These are phyloP conservation scores for Beauveria brongniartii DNA, from an alignment of 2,329 filamentous ascomycete genomes.

Conservation along the genomic window DNA sequence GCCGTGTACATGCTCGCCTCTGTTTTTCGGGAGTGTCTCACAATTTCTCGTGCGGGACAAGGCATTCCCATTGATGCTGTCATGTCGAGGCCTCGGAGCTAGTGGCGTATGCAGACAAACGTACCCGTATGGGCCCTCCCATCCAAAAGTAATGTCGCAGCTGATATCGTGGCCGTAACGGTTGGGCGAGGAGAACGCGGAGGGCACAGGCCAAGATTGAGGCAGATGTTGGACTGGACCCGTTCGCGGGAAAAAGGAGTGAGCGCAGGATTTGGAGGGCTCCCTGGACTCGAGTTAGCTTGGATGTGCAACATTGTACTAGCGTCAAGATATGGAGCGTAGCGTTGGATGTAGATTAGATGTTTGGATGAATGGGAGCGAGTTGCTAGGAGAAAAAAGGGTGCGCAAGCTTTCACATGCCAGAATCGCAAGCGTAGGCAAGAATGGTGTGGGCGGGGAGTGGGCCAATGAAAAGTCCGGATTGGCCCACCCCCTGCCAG, in stretches of 20 bases:
- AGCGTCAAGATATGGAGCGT: not conserved
- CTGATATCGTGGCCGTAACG: not conserved
- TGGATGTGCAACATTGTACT: not conserved
- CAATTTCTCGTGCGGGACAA: conserved; percentile 6
- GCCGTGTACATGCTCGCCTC: not conserved
- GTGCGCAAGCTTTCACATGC: conserved; percentile 4
- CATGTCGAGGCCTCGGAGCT: not conserved
- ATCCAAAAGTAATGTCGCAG: not conserved
- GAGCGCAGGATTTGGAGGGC: not conserved
- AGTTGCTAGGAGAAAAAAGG: not conserved
- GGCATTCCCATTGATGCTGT: not conserved
- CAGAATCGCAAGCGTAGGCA: conserved; percentile 2
- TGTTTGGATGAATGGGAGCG: not conserved
- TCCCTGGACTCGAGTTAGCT: not conserved
- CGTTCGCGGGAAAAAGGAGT: not conserved
- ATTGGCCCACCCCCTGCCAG: conserved; percentile 6
- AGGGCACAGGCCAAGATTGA: not conserved
- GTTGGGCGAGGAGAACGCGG: not conserved
- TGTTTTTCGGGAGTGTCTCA: not conserved
- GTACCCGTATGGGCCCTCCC: not conserved
- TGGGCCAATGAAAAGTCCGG: not conserved
- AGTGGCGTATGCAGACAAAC: conserved; percentile 7
- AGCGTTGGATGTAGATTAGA: conserved; percentile 1
- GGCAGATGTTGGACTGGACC: not conserved
- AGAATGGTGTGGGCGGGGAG: conserved; percentile 4